A percentile compares a stretch with the other conserved stretches of the same genome.
Evolutionary conservation across 2,329 filamentous ascomycete genomes (phyloP).

Genomic region (Triangularia verruculosa): DNA sequence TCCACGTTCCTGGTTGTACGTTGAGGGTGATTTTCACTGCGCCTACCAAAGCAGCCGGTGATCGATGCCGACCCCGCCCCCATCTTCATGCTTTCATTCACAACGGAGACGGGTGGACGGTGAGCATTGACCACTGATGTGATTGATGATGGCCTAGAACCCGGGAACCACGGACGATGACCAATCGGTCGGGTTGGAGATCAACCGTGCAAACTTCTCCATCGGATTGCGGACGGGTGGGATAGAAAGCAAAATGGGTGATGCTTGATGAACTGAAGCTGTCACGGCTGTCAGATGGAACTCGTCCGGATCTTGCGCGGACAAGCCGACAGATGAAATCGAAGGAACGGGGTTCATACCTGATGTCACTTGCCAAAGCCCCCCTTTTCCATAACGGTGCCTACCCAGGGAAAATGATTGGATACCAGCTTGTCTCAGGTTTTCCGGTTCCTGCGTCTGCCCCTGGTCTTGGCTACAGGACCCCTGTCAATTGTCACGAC

Average conservation of each 20-base stretch:
- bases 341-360: conserved; percentile 2
- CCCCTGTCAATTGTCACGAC: conserved; percentile 13
- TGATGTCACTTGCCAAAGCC: neutral
- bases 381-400: conserved; percentile 22
- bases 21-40: neutral
- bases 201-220: neutral
- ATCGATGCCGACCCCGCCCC: neutral
- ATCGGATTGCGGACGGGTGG: neutral
- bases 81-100: conserved; percentile 1
- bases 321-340: conserved; percentile 6
- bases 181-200: neutral
- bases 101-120: too few relatives aligned
- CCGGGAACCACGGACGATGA: neutral
- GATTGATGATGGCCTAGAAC: neutral
- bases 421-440: conserved; percentile 25
- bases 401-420: conserved; percentile 20
- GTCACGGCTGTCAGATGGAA: neutral
- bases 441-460: conserved; percentile 22
- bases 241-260: neutral
- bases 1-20: conserved; percentile 17
- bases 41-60: conserved; percentile 9
- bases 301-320: neutral
- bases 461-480: conserved; percentile 17
- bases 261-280: neutral
- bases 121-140: neutral